phyloP scores from a whole-genome alignment of 2,329 filamentous ascomycete genomes.

The Nemania serpens region DNA sequence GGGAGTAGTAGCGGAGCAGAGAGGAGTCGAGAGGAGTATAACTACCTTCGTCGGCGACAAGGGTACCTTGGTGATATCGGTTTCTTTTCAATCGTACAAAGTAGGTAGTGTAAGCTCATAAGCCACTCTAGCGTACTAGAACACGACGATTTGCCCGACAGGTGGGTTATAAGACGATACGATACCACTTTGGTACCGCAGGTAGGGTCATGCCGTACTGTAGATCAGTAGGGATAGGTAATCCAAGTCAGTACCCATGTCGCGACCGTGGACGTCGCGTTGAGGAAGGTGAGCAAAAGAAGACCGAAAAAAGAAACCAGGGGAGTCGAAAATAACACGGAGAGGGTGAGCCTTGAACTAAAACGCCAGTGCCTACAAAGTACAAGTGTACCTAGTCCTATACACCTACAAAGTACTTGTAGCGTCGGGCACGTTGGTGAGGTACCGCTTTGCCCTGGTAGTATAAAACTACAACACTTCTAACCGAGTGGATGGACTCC shows the following conservation, averaged over 20 bases:
- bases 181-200: slow-evolving; percentile 22
- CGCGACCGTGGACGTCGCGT: not conserved
- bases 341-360: slow-evolving; percentile 11
- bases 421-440: too few species aligned
- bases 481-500: slow-evolving; percentile 15
- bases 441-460: too few species aligned
- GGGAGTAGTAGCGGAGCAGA: slow-evolving; percentile 9
- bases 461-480: too few species aligned
- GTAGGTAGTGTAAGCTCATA: too few species aligned
- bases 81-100: not conserved
- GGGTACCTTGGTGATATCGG: not conserved
- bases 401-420: too few species aligned
- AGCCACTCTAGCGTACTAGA: not conserved
- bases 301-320: slow-evolving; percentile 19
- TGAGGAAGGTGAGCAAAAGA: slow-evolving; percentile 26
- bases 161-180: slow-evolving; percentile 17
- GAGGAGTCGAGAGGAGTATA: slow-evolving; percentile 21
- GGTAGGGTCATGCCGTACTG: slow-evolving; percentile 21
- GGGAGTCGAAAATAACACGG: not conserved
- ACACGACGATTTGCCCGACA: slow-evolving; percentile 1
- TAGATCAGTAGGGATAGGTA: slow-evolving; percentile 13
- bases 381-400: too few species aligned
- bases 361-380: too few species aligned
- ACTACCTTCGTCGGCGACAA: not conserved
- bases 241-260: slow-evolving; percentile 3